These are phyloP conservation scores for Cetraspora pellucida DNA, from an alignment of 192 early-diverging fungal species.

Conservation along the genomic window DNA sequence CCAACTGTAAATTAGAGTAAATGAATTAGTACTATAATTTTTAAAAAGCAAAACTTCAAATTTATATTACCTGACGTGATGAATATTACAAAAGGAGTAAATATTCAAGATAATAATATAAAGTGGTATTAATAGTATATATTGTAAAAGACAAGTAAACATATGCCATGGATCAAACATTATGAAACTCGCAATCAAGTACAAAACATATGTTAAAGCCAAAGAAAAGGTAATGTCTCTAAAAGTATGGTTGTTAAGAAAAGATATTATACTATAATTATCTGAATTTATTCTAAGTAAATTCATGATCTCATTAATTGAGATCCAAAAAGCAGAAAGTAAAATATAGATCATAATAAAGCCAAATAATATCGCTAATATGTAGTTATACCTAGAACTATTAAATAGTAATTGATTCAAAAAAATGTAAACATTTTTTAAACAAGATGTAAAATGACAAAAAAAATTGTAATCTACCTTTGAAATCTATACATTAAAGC, in stretches of 20 bases:
- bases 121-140: conserved; percentile 72
- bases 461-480: conserved; percentile 47
- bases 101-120: conserved; percentile 73
- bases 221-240: conserved; percentile 65
- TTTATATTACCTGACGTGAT: conserved; percentile 53
- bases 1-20: not conserved
- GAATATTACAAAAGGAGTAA: conserved; percentile 63
- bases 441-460: conserved; percentile 43
- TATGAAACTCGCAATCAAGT: conserved; percentile 67
- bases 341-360: conserved; percentile 58
- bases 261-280: conserved; percentile 2
- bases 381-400: conserved; percentile 58
- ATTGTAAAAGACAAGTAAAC: conserved; percentile 73
- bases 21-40: not conserved
- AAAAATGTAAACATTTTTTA: conserved; percentile 51
- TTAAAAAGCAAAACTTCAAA: not conserved
- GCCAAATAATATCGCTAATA: conserved; percentile 50
- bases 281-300: conserved; percentile 16
- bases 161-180: conserved; percentile 81
- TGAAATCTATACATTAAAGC: conserved; percentile 96
- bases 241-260: conserved; percentile 57
- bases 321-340: conserved; percentile 54
- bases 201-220: conserved; percentile 74
- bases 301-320: conserved; percentile 41
- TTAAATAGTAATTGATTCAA: not conserved